phyloP scores from a whole-genome alignment of 345 rosid species.

The Lenwebbia sp. region DNA sequence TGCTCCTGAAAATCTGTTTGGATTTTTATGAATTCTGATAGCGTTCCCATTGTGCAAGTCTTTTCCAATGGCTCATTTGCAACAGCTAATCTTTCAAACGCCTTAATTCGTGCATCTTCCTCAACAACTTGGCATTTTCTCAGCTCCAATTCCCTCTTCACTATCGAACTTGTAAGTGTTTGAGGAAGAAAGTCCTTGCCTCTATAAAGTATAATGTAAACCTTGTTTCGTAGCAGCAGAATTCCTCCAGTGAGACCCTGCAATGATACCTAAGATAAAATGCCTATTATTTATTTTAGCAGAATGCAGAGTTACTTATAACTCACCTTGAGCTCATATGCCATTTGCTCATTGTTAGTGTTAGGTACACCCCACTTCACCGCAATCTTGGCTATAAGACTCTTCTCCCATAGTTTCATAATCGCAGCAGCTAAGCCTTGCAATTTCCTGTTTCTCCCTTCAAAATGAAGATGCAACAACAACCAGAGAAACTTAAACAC shows the following conservation, averaged over 20 bases:
- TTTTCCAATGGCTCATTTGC: constrained; percentile 20
- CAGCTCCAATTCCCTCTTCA: constrained; percentile 55
- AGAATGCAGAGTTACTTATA: background rate
- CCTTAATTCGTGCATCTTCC: constrained; percentile 49
- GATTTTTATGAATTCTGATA: constrained; percentile 55
- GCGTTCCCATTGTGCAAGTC: constrained; percentile 47
- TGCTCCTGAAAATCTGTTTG: constrained; percentile 25
- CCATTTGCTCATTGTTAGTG: constrained; percentile 76
- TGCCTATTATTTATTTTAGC: background rate
- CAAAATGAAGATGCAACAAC: constrained; percentile 3
- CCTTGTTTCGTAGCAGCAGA: constrained; percentile 63
- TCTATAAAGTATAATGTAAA: constrained; percentile 60
- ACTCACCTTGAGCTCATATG: constrained; percentile 57
- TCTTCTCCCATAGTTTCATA: constrained; percentile 66
- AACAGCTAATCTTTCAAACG: constrained; percentile 22
- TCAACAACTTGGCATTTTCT: constrained; percentile 43
- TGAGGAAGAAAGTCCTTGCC: constrained; percentile 74
- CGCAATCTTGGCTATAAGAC: constrained; percentile 68
- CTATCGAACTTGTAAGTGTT: constrained; percentile 38
- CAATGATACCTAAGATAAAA: background rate
- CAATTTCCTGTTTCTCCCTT: constrained; percentile 72
- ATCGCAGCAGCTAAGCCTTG: constrained; percentile 84
- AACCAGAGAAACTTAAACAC: constrained; percentile 2
- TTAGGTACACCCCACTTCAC: constrained; percentile 79
- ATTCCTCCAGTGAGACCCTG: constrained; percentile 83